Conservation (phyloP, 2,329 filamentous ascomycete genomes). For the Aspergillus ochraceus region DNA sequence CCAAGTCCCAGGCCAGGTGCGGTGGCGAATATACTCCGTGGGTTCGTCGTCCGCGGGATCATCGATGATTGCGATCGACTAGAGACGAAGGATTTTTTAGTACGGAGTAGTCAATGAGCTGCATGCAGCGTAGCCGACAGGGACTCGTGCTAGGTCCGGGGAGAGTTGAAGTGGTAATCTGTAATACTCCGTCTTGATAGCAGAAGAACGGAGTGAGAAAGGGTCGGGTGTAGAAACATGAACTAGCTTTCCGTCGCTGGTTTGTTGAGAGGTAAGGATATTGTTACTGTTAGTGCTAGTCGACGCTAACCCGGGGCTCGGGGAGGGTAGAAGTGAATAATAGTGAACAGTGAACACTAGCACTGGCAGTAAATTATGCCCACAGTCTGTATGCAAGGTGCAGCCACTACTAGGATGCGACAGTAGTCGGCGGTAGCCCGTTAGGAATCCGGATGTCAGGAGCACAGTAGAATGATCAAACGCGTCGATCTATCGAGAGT, state of each 20-base stretch:
- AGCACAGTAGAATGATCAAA: too few species aligned
- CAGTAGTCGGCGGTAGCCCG: too few species aligned
- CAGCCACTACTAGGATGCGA: too few species aligned
- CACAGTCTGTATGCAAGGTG: too few species aligned
- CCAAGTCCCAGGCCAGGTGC: too few species aligned
- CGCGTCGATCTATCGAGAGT: too few species aligned
- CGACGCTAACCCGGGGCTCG: neutral
- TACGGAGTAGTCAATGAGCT: neutral
- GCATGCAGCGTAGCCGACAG: neutral
- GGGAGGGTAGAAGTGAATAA: neutral
- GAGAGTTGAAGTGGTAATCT: too few species aligned
- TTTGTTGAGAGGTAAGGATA: slow-evolving; percentile 8
- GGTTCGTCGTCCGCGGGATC: neutral
- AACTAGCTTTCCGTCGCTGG: neutral
- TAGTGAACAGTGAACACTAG: neutral
- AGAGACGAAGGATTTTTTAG: neutral
- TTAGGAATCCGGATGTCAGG: too few species aligned
- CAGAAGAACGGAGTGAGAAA: neutral
- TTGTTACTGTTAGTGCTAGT: slow-evolving; percentile 6
- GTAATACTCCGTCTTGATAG: neutral
- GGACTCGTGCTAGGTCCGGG: too few species aligned
- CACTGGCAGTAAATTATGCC: too few species aligned
- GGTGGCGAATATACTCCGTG: neutral
- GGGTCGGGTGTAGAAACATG: neutral
- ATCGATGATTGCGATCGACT: neutral